Evolutionary conservation across 2,329 filamentous ascomycete species (phyloP).

Genomic region (Monilinia polystroma): DNA sequence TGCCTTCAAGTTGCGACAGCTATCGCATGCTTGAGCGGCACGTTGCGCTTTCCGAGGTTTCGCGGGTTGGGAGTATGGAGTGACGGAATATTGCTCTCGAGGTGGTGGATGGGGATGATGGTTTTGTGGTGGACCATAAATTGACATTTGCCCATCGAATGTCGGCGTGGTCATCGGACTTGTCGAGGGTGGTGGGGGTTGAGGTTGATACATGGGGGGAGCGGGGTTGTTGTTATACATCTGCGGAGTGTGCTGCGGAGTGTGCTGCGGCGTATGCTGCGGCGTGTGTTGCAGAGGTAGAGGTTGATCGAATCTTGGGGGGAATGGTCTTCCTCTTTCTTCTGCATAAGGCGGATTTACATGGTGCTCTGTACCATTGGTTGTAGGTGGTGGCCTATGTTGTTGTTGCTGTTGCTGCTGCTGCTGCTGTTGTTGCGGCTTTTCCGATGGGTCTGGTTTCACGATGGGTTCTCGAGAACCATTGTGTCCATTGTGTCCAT

Average conservation of each 20-base stretch:
- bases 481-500: slow-evolving; percentile 22
- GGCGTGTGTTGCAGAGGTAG: slow-evolving; percentile 17
- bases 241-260: slow-evolving; percentile 16
- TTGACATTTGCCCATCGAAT: slow-evolving; percentile 18
- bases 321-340: slow-evolving; percentile 27
- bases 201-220: slow-evolving; percentile 27
- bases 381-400: slow-evolving; percentile 39
- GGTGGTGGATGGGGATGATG: slow-evolving; percentile 26
- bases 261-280: slow-evolving; percentile 18
- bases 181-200: slow-evolving; percentile 30
- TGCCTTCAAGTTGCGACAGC: slow-evolving; percentile 81
- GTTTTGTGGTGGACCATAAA: slow-evolving; percentile 29
- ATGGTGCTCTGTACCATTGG: slow-evolving; percentile 35
- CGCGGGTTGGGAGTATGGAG: slow-evolving; percentile 14
- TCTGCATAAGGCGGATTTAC: slow-evolving; percentile 35
- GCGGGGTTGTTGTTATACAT: slow-evolving; percentile 25
- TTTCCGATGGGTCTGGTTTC: slow-evolving; percentile 51
- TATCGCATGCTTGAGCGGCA: slow-evolving; percentile 75
- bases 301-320: slow-evolving; percentile 32
- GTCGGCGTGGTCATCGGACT: slow-evolving; percentile 36
- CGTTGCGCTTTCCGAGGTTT: slow-evolving; percentile 36
- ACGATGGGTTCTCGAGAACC: slow-evolving; percentile 50
- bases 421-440: slow-evolving; percentile 37
- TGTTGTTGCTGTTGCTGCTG: too few species aligned
- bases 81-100: slow-evolving; percentile 30